phyloP scores from a whole-genome alignment of 73 alveolate genomes.

The Tetrahymena borealis region DNA sequence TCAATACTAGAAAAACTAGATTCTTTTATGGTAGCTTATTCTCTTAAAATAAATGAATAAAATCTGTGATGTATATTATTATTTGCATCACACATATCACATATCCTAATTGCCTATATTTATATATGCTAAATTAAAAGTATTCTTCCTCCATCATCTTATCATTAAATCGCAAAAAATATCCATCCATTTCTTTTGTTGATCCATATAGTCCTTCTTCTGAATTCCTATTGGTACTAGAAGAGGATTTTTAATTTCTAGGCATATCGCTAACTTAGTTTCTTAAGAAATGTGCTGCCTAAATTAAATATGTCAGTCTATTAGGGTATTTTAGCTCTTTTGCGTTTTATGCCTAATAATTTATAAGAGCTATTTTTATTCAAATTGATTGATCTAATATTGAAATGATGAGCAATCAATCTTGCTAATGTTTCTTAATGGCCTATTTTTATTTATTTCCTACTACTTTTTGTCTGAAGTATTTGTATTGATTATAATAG shows the following conservation, averaged over 20 bases:
- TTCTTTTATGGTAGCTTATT: not conserved
- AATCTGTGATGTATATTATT: not conserved
- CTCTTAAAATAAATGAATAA: not conserved
- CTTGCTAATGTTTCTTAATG: no score
- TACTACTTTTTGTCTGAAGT: not conserved
- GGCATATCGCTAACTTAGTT: not conserved
- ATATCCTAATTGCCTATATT: not conserved
- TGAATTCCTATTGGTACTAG: not conserved
- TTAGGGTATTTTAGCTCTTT: no score
- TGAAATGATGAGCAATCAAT: no score
- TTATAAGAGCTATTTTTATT: no score
- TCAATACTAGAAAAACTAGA: not conserved
- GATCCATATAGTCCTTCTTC: not conserved
- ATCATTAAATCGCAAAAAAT: not conserved
- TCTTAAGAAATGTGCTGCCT: not conserved
- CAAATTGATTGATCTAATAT: no score
- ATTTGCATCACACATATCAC: not conserved
- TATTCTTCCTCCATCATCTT: not conserved
- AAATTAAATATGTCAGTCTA: no score
- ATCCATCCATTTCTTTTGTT: not conserved
- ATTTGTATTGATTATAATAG: not conserved
- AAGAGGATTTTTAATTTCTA: not conserved
- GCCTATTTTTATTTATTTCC: no score
- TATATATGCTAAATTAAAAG: not conserved
- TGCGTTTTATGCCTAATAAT: no score